A percentile compares a stretch with the other conserved stretches of the same genome.
Evolutionary conservation across 1,284 basidiomycete genomes (phyloP).

Genomic region (Naganishia albida): DNA sequence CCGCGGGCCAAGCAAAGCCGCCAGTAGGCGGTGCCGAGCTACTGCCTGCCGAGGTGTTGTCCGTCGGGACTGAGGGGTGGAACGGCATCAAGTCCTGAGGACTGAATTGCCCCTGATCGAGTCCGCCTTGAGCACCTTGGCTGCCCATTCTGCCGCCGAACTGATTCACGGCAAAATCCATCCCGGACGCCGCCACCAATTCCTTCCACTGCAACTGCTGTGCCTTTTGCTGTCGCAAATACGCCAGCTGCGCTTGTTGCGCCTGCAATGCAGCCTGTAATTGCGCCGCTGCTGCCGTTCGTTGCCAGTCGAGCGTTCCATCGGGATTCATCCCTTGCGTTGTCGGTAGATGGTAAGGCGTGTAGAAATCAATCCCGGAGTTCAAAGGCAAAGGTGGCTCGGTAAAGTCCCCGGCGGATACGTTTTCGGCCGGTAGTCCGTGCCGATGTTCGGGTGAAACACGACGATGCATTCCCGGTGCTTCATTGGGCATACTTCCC

Average conservation of each 20-base stretch:
- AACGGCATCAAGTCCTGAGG: background rate
- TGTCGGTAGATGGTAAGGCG: constrained; percentile 27
- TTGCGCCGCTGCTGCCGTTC: constrained; percentile 29
- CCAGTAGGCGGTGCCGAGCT: background rate
- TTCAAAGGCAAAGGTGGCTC: background rate
- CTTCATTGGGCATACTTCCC: background rate
- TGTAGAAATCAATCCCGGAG: constrained; percentile 20
- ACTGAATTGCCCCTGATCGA: constrained; percentile 3
- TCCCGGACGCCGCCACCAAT: constrained; percentile 17
- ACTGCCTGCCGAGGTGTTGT: background rate
- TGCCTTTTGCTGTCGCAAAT: constrained; percentile 29
- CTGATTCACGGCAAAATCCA: constrained; percentile 19
- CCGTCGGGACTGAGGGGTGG: background rate
- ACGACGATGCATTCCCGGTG: too few relatives aligned
- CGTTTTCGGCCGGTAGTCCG: constrained; percentile 21
- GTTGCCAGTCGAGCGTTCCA: constrained; percentile 30
- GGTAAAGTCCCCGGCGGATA: constrained; percentile 12
- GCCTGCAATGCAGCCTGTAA: constrained; percentile 32
- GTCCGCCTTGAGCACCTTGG: background rate
- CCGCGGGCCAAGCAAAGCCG: background rate
- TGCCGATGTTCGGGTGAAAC: background rate
- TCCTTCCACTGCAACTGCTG: constrained; percentile 33
- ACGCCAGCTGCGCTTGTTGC: constrained; percentile 32
- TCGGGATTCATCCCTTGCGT: constrained; percentile 28
- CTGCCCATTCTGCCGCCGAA: constrained; percentile 5